Evolutionary conservation across 169 alveolate species (phyloP), one percentile per base, ranked within the genome.

Genomic region (Theileria parva): DNA sequence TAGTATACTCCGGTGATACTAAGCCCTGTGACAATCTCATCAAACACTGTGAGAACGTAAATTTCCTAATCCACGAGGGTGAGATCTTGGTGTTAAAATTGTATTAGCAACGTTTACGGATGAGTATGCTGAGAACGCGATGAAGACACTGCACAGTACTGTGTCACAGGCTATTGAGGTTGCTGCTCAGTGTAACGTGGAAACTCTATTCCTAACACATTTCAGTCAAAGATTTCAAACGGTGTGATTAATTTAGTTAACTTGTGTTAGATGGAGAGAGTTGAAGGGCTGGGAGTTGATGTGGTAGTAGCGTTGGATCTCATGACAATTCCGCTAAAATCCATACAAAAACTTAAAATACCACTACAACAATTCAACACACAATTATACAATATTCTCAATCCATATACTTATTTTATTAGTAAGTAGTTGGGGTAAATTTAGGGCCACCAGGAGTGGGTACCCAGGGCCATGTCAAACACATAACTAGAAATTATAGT

Each of bases 1-100:
- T 95, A 21, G 96, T 94, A 7, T 95, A 91, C 75, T 95, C 97
- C 50, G 98, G 97, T 32, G 98, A 95, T 81, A 94, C 98, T 44
- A 68, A 95, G 32, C 98, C 98, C 0, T 94, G 97, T 84, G 86
- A 81, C 60, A 90, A 87, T 77, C 87, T 95, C 55, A 92, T 85
- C 70, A 81, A 66, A 50, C 91, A 87, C 70, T 91, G 97, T 21
- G 87, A 77, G 80, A 80, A 88, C 61, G 93, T 96, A 34, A 93
- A 95, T 55, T 69, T 94, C 17, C 94, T 95, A 80, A 93, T 95
- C 32, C 98, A 95, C 77, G 98, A 95, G 77, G 96, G 96, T 77
- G 59, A 17, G 37, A 27, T 21, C 28, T 55, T 39, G 2, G 21
- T n/a, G 21, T 17, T 21, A 69, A 39, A 74, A 3, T 4, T 27